Evolutionary conservation across 2,329 filamentous ascomycete genomes (phyloP).

Genomic region (Pyricularia grisea): DNA sequence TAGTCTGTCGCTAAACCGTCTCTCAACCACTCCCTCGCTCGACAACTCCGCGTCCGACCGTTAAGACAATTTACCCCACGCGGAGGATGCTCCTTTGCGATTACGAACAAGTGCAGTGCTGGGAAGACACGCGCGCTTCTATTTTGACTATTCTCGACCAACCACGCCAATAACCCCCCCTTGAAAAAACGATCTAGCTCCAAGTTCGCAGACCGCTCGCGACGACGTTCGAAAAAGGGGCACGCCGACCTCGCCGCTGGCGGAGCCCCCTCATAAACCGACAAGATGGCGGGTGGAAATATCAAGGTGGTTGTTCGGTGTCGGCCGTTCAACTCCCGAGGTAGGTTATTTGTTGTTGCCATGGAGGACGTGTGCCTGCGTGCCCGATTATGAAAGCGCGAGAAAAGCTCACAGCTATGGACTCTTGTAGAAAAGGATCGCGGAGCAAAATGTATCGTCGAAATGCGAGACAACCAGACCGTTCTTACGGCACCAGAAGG

Average conservation of each 20-base stretch:
- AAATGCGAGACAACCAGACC: slow-evolving; percentile 92
- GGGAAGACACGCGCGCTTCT: background rate
- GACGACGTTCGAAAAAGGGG: background rate
- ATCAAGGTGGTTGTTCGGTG: slow-evolving; percentile 99
- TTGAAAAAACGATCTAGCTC: background rate
- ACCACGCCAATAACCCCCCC: background rate
- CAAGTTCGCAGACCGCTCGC: background rate
- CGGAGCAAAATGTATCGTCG: slow-evolving; percentile 90
- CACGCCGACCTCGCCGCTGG: slow-evolving; percentile 3
- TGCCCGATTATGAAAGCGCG: background rate
- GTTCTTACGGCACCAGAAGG: slow-evolving; percentile 66
- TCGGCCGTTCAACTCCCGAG: slow-evolving; percentile 91
- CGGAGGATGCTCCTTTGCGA: background rate
- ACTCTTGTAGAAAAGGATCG: slow-evolving; percentile 66
- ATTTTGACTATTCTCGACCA: background rate
- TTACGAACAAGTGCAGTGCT: background rate
- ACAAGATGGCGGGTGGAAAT: slow-evolving; percentile 71
- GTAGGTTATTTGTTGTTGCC: slow-evolving; percentile 32
- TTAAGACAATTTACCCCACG: background rate
- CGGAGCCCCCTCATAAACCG: slow-evolving; percentile 6
- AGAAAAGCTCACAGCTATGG: background rate
- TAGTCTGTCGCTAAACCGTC: background rate
- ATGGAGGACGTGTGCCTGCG: background rate
- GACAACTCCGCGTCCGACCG: background rate
- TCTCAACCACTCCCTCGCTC: background rate